These are phyloP conservation scores for Calocybe cyanea DNA, from an alignment of 768 basidiomycete genomes.

Conservation along the genomic window DNA sequence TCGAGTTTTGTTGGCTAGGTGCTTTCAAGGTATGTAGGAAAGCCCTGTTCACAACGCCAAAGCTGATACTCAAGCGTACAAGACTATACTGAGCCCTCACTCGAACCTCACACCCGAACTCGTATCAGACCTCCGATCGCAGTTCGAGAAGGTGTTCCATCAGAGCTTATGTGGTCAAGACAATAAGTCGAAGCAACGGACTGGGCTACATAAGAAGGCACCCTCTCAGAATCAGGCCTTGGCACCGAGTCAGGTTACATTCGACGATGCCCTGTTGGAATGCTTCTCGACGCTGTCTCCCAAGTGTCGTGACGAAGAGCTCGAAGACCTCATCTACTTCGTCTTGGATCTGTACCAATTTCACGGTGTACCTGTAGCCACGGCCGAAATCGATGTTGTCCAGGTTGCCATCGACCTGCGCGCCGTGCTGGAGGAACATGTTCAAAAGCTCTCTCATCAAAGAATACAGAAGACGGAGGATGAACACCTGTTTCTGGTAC, in stretches of 20 bases:
- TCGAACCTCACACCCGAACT: slow-evolving; percentile 37
- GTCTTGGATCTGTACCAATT: slow-evolving; percentile 92
- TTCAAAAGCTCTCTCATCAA: slow-evolving; percentile 28
- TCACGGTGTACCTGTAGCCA: slow-evolving; percentile 83
- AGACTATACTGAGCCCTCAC: slow-evolving; percentile 64
- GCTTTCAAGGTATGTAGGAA: slow-evolving; percentile 79
- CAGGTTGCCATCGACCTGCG: slow-evolving; percentile 88
- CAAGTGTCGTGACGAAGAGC: slow-evolving; percentile 84
- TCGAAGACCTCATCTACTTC: slow-evolving; percentile 94
- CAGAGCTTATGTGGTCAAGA: slow-evolving; percentile 58
- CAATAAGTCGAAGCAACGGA: slow-evolving; percentile 48
- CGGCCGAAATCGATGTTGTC: slow-evolving; percentile 88
- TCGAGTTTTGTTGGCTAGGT: slow-evolving; percentile 97
- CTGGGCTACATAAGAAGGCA: slow-evolving; percentile 30
- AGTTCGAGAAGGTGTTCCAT: slow-evolving; percentile 75
- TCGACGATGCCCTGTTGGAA: slow-evolving; percentile 76
- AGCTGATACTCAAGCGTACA: slow-evolving; percentile 2
- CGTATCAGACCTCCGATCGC: slow-evolving; percentile 54
- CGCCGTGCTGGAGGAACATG: slow-evolving; percentile 68
- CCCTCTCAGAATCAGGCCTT: slow-evolving; percentile 28
- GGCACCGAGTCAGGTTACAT: slow-evolving; percentile 39
- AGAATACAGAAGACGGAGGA: slow-evolving; percentile 35
- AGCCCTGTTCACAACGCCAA: not conserved
- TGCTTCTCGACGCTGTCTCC: slow-evolving; percentile 84
- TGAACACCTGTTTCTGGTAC: slow-evolving; percentile 79